Conservation (phyloP, 164 flowering plant species). For the Euptelea pleiosperma region DNA sequence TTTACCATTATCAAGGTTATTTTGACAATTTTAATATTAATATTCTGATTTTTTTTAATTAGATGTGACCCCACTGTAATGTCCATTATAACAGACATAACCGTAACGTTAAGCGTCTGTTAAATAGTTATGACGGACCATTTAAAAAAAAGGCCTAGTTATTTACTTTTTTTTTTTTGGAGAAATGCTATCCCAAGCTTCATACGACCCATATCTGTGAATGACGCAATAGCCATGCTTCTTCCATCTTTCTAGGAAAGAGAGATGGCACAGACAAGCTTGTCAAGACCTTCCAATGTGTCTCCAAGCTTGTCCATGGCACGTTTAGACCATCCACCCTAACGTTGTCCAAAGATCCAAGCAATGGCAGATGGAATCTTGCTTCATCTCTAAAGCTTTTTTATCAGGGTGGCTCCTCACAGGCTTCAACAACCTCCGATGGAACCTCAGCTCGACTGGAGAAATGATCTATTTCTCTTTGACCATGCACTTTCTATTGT, state of each 20-base stretch:
- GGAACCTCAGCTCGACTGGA: conserved; percentile 74
- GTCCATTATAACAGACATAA: too few relatives aligned
- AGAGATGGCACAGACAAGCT: conserved; percentile 98
- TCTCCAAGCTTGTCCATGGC: conserved; percentile 87
- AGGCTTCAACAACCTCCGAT: conserved; percentile 74
- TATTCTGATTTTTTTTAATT: too few relatives aligned
- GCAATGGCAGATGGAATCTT: conserved; percentile 82
- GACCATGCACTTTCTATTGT: conserved; percentile 90
- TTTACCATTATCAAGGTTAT: too few relatives aligned
- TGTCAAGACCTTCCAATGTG: conserved; percentile 96
- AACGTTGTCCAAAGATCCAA: conserved; percentile 51
- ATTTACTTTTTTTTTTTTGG: too few relatives aligned
- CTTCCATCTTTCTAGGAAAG: conserved; percentile 90
- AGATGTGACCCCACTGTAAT: too few relatives aligned
- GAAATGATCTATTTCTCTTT: conserved; percentile 97
- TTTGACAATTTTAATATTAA: too few relatives aligned
- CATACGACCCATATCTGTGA: conserved; percentile 31
- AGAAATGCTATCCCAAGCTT: too few relatives aligned
- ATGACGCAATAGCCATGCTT: conserved; percentile 84
- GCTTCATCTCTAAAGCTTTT: conserved; percentile 88
- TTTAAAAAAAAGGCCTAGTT: too few relatives aligned
- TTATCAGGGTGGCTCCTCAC: conserved; percentile 82
- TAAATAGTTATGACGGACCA: too few relatives aligned
- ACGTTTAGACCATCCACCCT: conserved; percentile 47
- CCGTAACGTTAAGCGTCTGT: too few relatives aligned